phyloP scores from a whole-genome alignment of 352 stramenopile species.

The Aphanomyces cochlioides region DNA sequence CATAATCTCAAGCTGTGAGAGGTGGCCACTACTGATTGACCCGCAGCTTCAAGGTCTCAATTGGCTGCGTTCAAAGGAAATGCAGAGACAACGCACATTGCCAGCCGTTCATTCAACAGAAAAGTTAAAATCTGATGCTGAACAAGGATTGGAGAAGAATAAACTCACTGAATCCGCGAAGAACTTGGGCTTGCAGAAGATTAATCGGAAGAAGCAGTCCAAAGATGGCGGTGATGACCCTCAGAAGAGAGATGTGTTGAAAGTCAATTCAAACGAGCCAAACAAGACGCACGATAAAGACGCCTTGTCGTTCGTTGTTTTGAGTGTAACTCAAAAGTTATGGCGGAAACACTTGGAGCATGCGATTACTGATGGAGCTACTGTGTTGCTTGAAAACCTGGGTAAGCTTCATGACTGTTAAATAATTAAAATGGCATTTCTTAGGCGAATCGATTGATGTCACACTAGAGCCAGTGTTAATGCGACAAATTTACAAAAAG shows the following conservation, averaged over 20 bases:
- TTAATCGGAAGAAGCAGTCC: constrained; percentile 8
- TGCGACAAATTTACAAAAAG: constrained; percentile 85
- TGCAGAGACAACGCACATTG: not conserved
- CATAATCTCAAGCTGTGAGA: constrained; percentile 84
- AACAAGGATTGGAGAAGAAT: not conserved
- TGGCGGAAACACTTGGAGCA: constrained; percentile 72
- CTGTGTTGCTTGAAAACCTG: constrained; percentile 90
- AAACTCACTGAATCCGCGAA: not conserved
- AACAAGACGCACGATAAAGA: constrained; percentile 1
- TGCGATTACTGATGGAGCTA: constrained; percentile 68
- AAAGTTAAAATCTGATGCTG: not conserved
- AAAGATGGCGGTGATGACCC: constrained; percentile 1
- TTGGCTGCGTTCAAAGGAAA: constrained; percentile 60
- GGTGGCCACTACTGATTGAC: constrained; percentile 89
- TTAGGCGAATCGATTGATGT: constrained; percentile 80
- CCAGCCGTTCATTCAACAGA: not conserved
- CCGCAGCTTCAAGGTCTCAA: constrained; percentile 87
- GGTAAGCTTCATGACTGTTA: not conserved
- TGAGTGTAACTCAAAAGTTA: constrained; percentile 70
- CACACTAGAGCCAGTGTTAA: constrained; percentile 84
- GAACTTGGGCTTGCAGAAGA: not conserved
- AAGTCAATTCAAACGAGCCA: not conserved
- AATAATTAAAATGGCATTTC: not conserved
- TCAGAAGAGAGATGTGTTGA: not conserved
- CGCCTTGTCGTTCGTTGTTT: constrained; percentile 48